Evolutionary conservation across 1,284 basidiomycete species (phyloP).

Genomic region (Apiotrichum sp.): DNA sequence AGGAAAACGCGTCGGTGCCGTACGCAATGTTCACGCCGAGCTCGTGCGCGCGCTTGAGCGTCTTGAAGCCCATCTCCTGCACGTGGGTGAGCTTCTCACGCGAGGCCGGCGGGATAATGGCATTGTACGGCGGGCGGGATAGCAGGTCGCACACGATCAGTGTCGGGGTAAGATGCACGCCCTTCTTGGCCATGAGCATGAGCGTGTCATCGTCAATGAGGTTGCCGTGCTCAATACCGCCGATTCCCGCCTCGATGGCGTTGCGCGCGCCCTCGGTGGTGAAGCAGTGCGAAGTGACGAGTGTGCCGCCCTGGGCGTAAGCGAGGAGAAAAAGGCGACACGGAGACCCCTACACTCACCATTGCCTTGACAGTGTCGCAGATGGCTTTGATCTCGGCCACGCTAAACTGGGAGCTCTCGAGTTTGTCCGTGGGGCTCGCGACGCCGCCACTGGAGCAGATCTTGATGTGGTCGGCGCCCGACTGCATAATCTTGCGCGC

Average conservation of each 20-base stretch:
- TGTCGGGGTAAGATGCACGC: slow-evolving; percentile 51
- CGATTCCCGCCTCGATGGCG: slow-evolving; percentile 35
- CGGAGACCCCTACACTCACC: slow-evolving; percentile 23
- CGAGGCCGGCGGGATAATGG: slow-evolving; percentile 12
- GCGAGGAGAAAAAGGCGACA: not conserved
- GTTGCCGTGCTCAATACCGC: slow-evolving; percentile 53
- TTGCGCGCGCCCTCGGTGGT: slow-evolving; percentile 31
- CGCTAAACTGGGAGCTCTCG: slow-evolving; percentile 51
- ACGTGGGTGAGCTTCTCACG: slow-evolving; percentile 21
- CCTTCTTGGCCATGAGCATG: slow-evolving; percentile 34
- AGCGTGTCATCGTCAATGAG: slow-evolving; percentile 38
- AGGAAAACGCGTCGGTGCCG: slow-evolving; percentile 12
- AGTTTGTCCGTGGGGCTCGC: slow-evolving; percentile 44
- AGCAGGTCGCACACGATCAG: slow-evolving; percentile 28
- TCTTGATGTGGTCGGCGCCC: slow-evolving; percentile 20
- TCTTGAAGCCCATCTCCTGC: slow-evolving; percentile 10
- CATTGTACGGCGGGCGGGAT: slow-evolving; percentile 18
- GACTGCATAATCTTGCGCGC: slow-evolving; percentile 12
- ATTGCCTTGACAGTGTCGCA: slow-evolving; percentile 51
- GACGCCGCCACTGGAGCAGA: slow-evolving; percentile 15
- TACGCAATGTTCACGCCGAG: slow-evolving; percentile 29
- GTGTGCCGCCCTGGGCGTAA: slow-evolving; percentile 13
- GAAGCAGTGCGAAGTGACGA: slow-evolving; percentile 35
- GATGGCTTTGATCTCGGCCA: slow-evolving; percentile 51
- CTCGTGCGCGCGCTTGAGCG: slow-evolving; percentile 26